Evolutionary conservation across 306 rosid genomes (phyloP), one percentile per base, ranked within the genome.

Genomic region (Quercus mongolica): DNA sequence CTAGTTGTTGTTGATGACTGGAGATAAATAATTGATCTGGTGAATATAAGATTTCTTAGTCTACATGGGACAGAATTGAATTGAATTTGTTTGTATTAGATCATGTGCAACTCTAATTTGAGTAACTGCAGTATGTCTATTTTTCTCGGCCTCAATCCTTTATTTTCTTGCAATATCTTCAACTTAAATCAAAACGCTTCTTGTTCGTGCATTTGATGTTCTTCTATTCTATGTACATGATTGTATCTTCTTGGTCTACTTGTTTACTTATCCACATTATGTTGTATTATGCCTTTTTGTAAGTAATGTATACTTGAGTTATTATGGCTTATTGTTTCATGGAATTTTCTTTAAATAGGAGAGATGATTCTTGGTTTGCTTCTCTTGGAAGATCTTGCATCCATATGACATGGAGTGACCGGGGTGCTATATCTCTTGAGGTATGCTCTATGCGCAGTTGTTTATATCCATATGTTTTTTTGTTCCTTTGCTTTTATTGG

Each of bases 341-440:
- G 63, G 75, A 71, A 76, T 76, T 25, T 78, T 23, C 62, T 28
- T 65, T 63, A 17, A 79, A 75, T 72, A 95, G 99, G 96, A 91
- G 92, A 84, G 96, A 92, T 73, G 96, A 95, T 85, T 85, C 91
- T 78, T 95, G 98, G 99, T 95, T 95, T 86, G 90, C 94, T 61
- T 90, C 94, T 54, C 87, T 95, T 80, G 99, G 98, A 82, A 87
- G 89, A 65, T 87, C 91, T 80, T 92, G 99, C 80, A 91, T 95
- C 87, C 99, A 95, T 83, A 83, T 92, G 82, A 95, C 98, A 54
- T 95, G 98, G 97, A 89, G 84, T 76, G 92, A 87, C 71, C 89
- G 96, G 56, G 99, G 99, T 64, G 87, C 91, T 69, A 89, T 95
- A 84, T 90, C 99, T 35, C 98, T 95, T 55, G 97, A 95, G 97